Evolutionary conservation across 78 protist genomes (phyloP).

Genomic region (Dictyostelium intermedium): DNA sequence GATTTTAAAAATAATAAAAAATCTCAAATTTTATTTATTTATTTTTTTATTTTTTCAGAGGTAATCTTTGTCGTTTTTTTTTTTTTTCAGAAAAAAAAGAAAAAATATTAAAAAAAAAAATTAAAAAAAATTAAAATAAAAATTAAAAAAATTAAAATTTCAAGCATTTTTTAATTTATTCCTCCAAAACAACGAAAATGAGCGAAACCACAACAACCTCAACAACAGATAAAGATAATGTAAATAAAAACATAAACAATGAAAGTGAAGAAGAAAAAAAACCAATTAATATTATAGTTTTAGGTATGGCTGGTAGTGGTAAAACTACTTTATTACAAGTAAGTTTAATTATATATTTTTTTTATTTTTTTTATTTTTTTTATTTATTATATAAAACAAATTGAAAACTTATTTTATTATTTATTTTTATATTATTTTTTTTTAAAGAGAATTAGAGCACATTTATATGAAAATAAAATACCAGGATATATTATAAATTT

Average conservation of each 20-base stretch:
- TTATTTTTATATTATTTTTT: not conserved
- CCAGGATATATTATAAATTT: constrained; percentile 94
- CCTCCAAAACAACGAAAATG: not conserved
- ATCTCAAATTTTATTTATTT: no score
- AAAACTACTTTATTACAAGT: constrained; percentile 97
- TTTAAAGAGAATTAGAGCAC: constrained; percentile 76
- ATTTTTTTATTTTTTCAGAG: not conserved
- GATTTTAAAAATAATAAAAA: no score
- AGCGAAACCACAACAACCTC: not conserved
- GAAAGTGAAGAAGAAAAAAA: not conserved
- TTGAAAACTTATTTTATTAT: not conserved
- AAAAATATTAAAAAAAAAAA: not conserved
- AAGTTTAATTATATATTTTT: not conserved
- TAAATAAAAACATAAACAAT: constrained; percentile 18
- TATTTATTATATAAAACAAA: not conserved
- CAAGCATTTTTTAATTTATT: not conserved
- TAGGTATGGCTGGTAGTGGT: constrained; percentile 99
- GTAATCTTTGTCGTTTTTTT: not conserved
- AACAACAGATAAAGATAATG: not conserved
- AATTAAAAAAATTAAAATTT: not conserved
- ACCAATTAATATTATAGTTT: constrained; percentile 88
- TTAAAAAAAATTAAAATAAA: not conserved
- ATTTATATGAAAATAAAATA: constrained; percentile 74
- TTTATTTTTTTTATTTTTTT: no score
- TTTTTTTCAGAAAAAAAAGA: not conserved